Conservation (phyloP, 768 basidiomycete genomes). For the Lyophyllum decastes region DNA sequence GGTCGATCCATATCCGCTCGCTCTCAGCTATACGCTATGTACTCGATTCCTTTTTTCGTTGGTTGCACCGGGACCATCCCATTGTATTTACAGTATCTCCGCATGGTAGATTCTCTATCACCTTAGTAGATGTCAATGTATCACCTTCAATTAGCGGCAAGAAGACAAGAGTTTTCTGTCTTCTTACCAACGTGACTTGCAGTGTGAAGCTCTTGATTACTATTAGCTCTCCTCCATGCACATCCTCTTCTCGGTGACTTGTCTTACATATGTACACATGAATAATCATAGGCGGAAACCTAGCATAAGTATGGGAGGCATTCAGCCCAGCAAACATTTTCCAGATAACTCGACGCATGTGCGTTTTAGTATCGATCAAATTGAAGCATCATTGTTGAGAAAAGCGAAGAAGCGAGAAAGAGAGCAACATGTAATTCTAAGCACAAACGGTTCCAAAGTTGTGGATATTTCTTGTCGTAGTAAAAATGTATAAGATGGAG, state of each 20-base stretch:
- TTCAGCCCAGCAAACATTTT: not conserved
- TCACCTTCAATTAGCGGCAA: not conserved
- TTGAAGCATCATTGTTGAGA: not conserved
- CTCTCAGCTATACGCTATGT: conserved; percentile 10
- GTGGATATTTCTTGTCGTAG: too few relatives aligned
- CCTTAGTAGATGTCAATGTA: conserved; percentile 6
- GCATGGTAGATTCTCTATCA: conserved; percentile 13
- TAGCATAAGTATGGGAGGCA: conserved; percentile 1
- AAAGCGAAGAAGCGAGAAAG: not conserved
- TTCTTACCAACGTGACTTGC: not conserved
- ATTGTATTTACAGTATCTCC: conserved; percentile 11
- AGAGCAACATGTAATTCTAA: too few relatives aligned
- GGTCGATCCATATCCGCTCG: not conserved
- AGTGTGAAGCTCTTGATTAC: not conserved
- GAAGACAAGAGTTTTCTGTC: not conserved
- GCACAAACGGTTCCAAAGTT: too few relatives aligned
- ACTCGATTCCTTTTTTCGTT: not conserved
- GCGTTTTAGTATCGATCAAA: not conserved
- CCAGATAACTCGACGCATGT: not conserved
- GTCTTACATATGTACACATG: not conserved
- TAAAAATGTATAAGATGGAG: too few relatives aligned
- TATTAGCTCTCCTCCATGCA: not conserved
- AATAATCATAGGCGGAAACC: not conserved
- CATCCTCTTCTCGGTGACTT: not conserved
- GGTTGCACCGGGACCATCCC: not conserved